Conservation (phyloP, 768 basidiomycete genomes). For the Lentinula aciculospora region DNA sequence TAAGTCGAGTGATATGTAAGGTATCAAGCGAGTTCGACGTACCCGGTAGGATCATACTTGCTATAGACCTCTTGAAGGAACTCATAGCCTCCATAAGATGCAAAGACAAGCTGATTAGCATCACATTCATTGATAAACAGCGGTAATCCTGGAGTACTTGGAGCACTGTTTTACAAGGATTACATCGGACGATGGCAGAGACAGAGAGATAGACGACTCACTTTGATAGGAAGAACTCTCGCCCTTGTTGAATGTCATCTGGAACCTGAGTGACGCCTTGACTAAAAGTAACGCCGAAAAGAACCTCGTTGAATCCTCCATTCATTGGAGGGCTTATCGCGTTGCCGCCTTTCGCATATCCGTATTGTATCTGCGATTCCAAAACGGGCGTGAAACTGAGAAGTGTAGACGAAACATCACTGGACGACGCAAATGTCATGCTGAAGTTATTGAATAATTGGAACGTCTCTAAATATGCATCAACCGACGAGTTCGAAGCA, state of each 20-base stretch:
- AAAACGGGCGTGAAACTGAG: slow-evolving; percentile 33
- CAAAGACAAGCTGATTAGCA: slow-evolving; percentile 9
- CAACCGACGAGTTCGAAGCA: slow-evolving; percentile 13
- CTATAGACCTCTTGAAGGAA: slow-evolving; percentile 9
- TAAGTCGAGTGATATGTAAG: not conserved
- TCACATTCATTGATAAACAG: slow-evolving; percentile 11
- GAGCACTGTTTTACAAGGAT: slow-evolving; percentile 19
- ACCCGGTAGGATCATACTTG: slow-evolving; percentile 14
- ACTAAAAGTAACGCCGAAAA: slow-evolving; percentile 23
- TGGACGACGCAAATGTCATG: slow-evolving; percentile 12
- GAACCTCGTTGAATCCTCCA: slow-evolving; percentile 29
- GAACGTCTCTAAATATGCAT: slow-evolving; percentile 26
- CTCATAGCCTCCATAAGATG: slow-evolving; percentile 10
- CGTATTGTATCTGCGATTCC: slow-evolving; percentile 26
- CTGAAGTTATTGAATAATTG: slow-evolving; percentile 24
- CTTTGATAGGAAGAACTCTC: slow-evolving; percentile 23
- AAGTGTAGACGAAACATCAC: slow-evolving; percentile 19
- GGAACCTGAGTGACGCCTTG: slow-evolving; percentile 14
- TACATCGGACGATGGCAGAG: not conserved
- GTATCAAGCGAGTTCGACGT: not conserved
- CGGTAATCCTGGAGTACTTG: slow-evolving; percentile 26
- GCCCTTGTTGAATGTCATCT: slow-evolving; percentile 16
- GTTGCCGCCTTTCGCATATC: slow-evolving; percentile 28
- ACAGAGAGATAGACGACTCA: slow-evolving; percentile 14
- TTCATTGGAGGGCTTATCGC: slow-evolving; percentile 25